Base-by-base conservation (phyloP, 2,329 filamentous ascomycete genomes). In the Diaporthe citrichinensis region DNA sequence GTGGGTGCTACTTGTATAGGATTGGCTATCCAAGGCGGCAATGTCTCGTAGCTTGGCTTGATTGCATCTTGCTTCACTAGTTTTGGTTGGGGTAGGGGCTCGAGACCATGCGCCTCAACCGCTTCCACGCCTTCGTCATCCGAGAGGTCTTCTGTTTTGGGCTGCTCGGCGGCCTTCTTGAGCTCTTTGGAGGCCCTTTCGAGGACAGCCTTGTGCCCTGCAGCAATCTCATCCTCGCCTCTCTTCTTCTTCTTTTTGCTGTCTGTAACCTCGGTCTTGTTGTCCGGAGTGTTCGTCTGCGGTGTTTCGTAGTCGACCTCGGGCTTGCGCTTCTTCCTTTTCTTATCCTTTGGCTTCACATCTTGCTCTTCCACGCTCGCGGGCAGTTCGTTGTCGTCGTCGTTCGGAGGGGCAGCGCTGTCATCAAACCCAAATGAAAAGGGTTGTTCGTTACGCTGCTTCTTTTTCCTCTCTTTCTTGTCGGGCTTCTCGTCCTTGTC, bases 21-120 rank as follows among this genome's bases (percentile, higher is more conserved):
- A 17, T 92, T 89, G 7, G 93, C 91, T 17, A 98, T 88, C 96
- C 96, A 98, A 3, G 88, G 79, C 0, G 96, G 96, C 3, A 98
- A 87, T 1, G 94, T 94, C 41, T 95, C 93, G 83, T 95, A 95
- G n/a, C 90, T 89, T 2, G 93, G 91, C 72, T 89, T 88, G 69
- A 90, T 88, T 1, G 87, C 86, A 41, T 89, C 85, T 61, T 92
- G 89, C 1, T 88, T 85, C 1, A 91, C 87, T 0, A 90, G 90
- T 44, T 90, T 89, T 17, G 94, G 95, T 79, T 98, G 95, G 10
- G 95, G 95, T 28, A 98, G 87, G 9, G 95, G 95, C 74, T 94
- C 92, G 0, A 98, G 87, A 31, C 94, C 95, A 82, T 95, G 92
- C 4, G 92, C 79, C 31, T 81, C 78, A 55, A 85, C 83, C 23